Base-by-base conservation (phyloP, 306 rosid species). In the Malus asiatica region DNA sequence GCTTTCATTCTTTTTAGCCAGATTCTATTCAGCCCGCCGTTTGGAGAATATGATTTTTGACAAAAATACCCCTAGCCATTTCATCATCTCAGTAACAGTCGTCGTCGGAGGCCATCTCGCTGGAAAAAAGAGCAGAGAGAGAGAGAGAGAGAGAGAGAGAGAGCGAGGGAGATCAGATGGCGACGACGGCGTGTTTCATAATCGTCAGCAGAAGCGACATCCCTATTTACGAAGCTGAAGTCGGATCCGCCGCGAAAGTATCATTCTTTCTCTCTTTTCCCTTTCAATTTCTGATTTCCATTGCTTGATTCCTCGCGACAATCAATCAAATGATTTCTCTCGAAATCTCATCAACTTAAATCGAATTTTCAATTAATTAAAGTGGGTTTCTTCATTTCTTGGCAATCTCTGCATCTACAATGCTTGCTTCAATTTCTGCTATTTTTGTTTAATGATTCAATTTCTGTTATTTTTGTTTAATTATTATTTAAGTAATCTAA, bases 211-310 rank as follows among this genome's bases (percentile, higher is more conserved):
- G 98, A 87, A 95, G 89, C 71, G 96, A 95, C 76, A 92, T 95
- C 77, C 98, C 98, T 23, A 95, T 95, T 59, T 95, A 95, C 76
- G 98, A 92, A 87, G 94, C 98, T 76, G 97, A 95, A 95, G 96
- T 95, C 72, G 98, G 98, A 87, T 89, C 96, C 73, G 92, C 98
- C 23, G 88, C 93, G 72, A 95, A 95, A 82, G 98, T 94, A 85
- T 63, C 32, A 13, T 55, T 75, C 44, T 2, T 23, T 76, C 45
- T 74, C 44, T 35, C 23, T 60, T 70, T 27, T 53, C 25, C 44
- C 69, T 18, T 52, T 4, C 48, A 45, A 22, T 18, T 66, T 75
- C 46, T 8, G 15, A 11, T 51, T 76, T 42, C 66, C 52, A 14
- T 18, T 2, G 20, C 18, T 51, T 51, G 55, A 51, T 48, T 48